These are phyloP conservation scores for Alternaria sp. DNA, from an alignment of 2,329 filamentous ascomycete genomes.

Conservation along the genomic window DNA sequence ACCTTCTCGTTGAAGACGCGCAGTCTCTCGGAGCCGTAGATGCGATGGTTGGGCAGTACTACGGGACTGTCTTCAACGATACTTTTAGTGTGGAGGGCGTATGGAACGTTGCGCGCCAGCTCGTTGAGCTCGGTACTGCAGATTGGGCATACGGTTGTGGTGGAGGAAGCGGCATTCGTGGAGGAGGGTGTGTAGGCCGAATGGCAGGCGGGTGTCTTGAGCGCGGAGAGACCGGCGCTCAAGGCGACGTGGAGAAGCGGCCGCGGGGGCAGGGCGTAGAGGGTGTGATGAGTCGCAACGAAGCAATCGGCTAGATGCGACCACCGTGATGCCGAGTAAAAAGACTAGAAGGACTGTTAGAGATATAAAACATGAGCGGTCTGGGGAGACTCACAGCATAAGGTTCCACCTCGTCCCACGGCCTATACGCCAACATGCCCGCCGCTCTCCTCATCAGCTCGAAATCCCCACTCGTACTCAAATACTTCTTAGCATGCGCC, in stretches of 20 bases:
- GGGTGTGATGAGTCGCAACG: constrained; percentile 81
- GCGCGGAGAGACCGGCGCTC: constrained; percentile 86
- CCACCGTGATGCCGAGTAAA: constrained; percentile 81
- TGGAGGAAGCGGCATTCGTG: constrained; percentile 63
- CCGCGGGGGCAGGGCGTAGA: constrained; percentile 80
- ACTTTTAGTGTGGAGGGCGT: constrained; percentile 93
- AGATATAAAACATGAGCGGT: not conserved
- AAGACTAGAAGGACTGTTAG: constrained; percentile 56
- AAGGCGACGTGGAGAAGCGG: constrained; percentile 91
- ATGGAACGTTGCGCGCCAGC: constrained; percentile 85
- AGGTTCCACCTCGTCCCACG: constrained; percentile 64
- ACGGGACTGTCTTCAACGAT: constrained; percentile 87
- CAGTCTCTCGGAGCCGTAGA: constrained; percentile 79
- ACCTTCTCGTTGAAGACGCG: constrained; percentile 80
- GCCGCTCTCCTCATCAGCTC: constrained; percentile 76
- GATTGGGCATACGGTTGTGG: constrained; percentile 84
- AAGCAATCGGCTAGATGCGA: constrained; percentile 78
- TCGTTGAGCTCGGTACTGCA: constrained; percentile 95
- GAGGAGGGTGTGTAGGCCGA: constrained; percentile 65
- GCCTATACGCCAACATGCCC: constrained; percentile 78
- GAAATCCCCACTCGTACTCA: constrained; percentile 71
- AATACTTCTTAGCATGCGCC: constrained; percentile 79
- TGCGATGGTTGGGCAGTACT: constrained; percentile 83
- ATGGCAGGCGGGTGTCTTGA: constrained; percentile 95
- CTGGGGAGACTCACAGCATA: constrained; percentile 59